phyloP scores from a whole-genome alignment of 192 early-diverging fungal species.

The Backusella australiensis region DNA sequence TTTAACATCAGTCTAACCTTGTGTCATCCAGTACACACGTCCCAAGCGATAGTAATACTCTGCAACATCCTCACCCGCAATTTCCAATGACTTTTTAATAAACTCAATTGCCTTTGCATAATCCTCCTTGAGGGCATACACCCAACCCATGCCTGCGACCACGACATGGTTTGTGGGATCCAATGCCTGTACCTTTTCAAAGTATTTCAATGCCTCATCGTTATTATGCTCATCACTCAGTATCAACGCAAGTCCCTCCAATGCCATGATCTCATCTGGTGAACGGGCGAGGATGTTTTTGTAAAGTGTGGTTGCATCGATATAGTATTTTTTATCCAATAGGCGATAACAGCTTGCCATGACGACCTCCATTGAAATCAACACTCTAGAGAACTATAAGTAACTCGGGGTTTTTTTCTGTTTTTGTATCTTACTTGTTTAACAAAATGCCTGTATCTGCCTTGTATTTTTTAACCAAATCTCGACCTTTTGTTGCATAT shows the following conservation, averaged over 20 bases:
- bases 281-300: conserved; percentile 46
- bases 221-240: conserved; percentile 46
- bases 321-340: conserved; percentile 52
- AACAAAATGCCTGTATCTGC: conserved; percentile 30
- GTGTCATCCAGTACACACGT: conserved; percentile 73
- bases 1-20: conserved; percentile 40
- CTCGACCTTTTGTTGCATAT: conserved; percentile 44
- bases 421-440: conserved; percentile 30
- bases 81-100: conserved; percentile 52
- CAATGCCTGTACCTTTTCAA: conserved; percentile 50
- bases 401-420: not conserved
- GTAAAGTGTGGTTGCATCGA: conserved; percentile 55
- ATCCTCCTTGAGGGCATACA: conserved; percentile 51
- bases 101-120: conserved; percentile 50
- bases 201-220: conserved; percentile 55
- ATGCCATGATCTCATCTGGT: conserved; percentile 42
- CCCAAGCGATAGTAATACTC: conserved; percentile 67
- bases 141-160: conserved; percentile 71
- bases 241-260: conserved; percentile 58
- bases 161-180: conserved; percentile 47
- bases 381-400: conserved; percentile 36
- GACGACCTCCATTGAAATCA: conserved; percentile 51
- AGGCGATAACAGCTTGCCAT: conserved; percentile 60
- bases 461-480: conserved; percentile 30
- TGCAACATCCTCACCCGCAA: conserved; percentile 43